A percentile compares a stretch with the other conserved stretches of the same genome.
These are phyloP conservation scores for Sanguinoderma infundibulare DNA, from an alignment of 1,284 basidiomycete genomes.

Conservation along the genomic window DNA sequence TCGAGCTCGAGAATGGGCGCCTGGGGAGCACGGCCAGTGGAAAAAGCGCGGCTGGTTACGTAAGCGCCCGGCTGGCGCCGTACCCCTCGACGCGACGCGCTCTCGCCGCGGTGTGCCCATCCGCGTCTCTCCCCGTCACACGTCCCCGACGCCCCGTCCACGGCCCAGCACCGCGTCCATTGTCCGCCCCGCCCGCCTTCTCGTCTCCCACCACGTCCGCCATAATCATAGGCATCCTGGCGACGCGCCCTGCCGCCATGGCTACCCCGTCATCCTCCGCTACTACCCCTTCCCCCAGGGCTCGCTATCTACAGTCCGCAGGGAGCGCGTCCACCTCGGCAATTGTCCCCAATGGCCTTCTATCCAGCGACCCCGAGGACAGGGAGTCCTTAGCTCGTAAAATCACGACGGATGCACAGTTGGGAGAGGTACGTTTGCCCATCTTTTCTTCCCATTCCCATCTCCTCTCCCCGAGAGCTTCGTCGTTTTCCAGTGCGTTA, in stretches of 20 bases:
- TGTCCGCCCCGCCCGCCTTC: conserved; percentile 12
- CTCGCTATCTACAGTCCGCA: conserved; percentile 56
- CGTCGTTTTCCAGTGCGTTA: not conserved
- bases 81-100: conserved; percentile 30
- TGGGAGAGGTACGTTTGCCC: conserved; percentile 66
- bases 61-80: conserved; percentile 24
- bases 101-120: conserved; percentile 28
- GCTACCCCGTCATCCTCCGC: conserved; percentile 76
- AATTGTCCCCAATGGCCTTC: conserved; percentile 39
- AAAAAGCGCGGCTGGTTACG: conserved; percentile 26
- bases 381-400: conserved; percentile 70
- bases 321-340: conserved; percentile 40
- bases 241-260: conserved; percentile 45
- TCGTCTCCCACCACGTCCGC: conserved; percentile 3
- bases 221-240: conserved; percentile 1
- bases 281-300: conserved; percentile 76
- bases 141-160: conserved; percentile 28
- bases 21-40: conserved; percentile 4
- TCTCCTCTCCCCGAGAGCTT: not conserved
- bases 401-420: conserved; percentile 73
- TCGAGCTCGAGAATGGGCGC: conserved; percentile 18
- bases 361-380: conserved; percentile 55
- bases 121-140: conserved; percentile 30
- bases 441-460: conserved; percentile 6
- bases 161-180: conserved; percentile 21